A percentile compares a stretch with the other conserved stretches of the same genome.
Conservation (phyloP, 345 rosid genomes). For the Gossypium bickii region DNA sequence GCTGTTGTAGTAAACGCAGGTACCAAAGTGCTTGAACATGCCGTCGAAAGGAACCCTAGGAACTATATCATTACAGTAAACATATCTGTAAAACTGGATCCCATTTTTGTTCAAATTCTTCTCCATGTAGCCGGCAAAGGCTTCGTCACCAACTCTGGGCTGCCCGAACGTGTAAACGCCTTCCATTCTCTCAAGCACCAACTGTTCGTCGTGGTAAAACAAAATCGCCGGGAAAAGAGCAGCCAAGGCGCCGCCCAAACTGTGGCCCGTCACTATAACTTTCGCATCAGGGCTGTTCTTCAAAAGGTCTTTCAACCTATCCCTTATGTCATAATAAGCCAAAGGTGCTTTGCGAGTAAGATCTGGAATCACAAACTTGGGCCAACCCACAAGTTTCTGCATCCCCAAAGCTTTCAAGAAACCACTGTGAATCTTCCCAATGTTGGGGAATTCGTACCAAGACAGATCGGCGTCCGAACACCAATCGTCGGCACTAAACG, state of each 20-base stretch:
- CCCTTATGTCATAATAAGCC: slow-evolving; percentile 60
- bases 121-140: slow-evolving; percentile 52
- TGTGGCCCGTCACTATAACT: slow-evolving; percentile 58
- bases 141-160: slow-evolving; percentile 67
- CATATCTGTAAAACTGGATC: slow-evolving; percentile 48
- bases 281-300: slow-evolving; percentile 19
- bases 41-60: slow-evolving; percentile 69
- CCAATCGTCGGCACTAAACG: slow-evolving; percentile 64
- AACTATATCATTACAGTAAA: slow-evolving; percentile 63
- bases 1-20: slow-evolving; percentile 46
- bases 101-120: slow-evolving; percentile 29
- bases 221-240: slow-evolving; percentile 53
- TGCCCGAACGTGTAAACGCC: slow-evolving; percentile 74
- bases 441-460: slow-evolving; percentile 56
- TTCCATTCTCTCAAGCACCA: slow-evolving; percentile 47
- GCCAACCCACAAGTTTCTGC: slow-evolving; percentile 55
- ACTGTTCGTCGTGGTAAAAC: slow-evolving; percentile 43
- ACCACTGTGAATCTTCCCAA: slow-evolving; percentile 70
- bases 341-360: slow-evolving; percentile 20
- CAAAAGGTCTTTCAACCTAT: slow-evolving; percentile 31
- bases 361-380: slow-evolving; percentile 13
- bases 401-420: slow-evolving; percentile 75
- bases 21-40: slow-evolving; percentile 80
- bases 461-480: slow-evolving; percentile 63
- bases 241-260: slow-evolving; percentile 79